phyloP scores from a whole-genome alignment of 1,284 basidiomycete species.

The Peniophora sp. region DNA sequence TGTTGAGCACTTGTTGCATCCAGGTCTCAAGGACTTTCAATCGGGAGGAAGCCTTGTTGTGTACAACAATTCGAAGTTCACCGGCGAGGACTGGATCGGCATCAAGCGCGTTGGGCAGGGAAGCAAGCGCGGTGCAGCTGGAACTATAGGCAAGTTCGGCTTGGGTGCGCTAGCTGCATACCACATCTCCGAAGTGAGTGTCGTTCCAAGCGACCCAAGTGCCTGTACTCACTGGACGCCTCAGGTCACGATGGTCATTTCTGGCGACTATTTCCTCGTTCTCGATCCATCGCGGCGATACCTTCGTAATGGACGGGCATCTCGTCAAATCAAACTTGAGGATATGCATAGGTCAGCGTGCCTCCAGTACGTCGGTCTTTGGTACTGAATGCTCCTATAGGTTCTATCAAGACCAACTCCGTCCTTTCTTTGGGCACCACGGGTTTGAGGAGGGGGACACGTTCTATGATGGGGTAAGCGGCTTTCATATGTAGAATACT shows the following conservation, averaged over 20 bases:
- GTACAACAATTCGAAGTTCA: background rate
- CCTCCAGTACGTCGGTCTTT: no score
- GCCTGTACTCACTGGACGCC: background rate
- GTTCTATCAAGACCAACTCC: background rate
- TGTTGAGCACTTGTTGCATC: background rate
- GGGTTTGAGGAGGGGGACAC: background rate
- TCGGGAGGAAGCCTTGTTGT: background rate
- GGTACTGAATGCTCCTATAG: background rate
- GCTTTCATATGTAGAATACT: background rate
- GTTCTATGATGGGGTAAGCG: background rate
- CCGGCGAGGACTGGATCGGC: background rate
- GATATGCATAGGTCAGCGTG: background rate
- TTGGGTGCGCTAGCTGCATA: conserved; percentile 1
- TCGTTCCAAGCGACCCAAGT: no score
- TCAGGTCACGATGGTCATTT: background rate
- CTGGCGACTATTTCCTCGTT: background rate
- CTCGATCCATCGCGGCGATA: background rate
- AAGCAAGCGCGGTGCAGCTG: background rate
- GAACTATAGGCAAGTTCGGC: conserved; percentile 1
- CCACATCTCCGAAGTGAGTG: conserved; percentile 1
- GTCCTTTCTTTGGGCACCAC: background rate
- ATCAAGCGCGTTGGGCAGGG: background rate
- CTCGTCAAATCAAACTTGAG: background rate
- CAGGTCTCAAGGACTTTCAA: background rate
- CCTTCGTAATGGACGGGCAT: background rate